Base-by-base conservation (phyloP, 331 rosid species). In the Dryas integrifolia region DNA sequence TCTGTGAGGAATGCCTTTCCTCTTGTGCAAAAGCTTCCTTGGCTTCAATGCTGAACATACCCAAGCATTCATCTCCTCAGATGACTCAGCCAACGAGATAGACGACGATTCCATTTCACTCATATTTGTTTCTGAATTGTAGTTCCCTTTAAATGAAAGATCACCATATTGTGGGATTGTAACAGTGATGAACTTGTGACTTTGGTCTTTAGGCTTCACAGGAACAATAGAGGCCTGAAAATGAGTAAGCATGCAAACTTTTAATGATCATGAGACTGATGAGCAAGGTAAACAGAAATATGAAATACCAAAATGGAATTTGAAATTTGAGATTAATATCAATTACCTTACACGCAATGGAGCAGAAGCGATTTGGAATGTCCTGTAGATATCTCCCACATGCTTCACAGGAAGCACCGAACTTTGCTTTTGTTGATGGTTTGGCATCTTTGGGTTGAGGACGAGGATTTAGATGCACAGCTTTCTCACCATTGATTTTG, bases 371-470 rank as follows among this genome's bases (percentile, higher is more conserved):
- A 68, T 91, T 93, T 10, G 91, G 88, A 79, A 83, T 84, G 68
- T 93, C 98, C 84, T 85, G 98, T 9, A 93, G 76, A 79, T 86
- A 87, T 82, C 89, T 91, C 62, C 92, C 92, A 76, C 98, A 93
- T 70, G 83, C 88, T 83, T 90, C 94, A 70, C 98, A 93, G 40
- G 89, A 78, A 73, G 91, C 91, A 52, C 96, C 97, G 0, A 86
- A 81, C 70, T 87, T 87, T 18, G 81, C 76, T 78, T 86, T 93
- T 6, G 84, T 78, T 6, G 88, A 82, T 47, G 87, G 81, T 73
- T 86, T 86, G 59, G 77, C 58, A 71, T 89, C 89, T 82, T 87
- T 91, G 50, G 88, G 81, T 71, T 73, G 88, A 13, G 90, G 88
- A 21, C 98, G 87, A 21, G 97, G 92, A 85, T 91, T 86, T 65